These are phyloP conservation scores for Phialophora macrospora DNA, from an alignment of 2,329 filamentous ascomycete species.

Conservation along the genomic window DNA sequence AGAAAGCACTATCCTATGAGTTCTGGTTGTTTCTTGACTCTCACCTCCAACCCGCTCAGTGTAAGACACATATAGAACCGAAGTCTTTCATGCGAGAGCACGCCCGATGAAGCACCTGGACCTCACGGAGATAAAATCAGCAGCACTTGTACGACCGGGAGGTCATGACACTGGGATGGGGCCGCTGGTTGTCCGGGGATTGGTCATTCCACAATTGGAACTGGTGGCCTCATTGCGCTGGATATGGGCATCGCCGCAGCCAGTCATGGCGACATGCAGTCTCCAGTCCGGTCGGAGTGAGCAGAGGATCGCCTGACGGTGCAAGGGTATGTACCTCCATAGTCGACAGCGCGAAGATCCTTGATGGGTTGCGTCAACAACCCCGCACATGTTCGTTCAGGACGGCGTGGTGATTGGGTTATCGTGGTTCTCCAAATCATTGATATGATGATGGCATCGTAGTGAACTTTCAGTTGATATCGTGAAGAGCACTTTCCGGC, in stretches of 20 bases:
- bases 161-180: background rate
- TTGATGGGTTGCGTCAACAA: background rate
- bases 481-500: background rate
- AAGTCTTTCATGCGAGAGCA: background rate
- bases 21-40: background rate
- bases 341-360: background rate
- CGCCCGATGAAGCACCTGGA: background rate
- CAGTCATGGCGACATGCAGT: background rate
- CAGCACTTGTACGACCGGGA: background rate
- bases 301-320: conserved; percentile 3
- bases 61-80: background rate
- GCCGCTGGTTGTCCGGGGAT: background rate
- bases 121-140: background rate
- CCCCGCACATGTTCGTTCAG: background rate
- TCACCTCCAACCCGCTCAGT: background rate
- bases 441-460: background rate
- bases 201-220: background rate
- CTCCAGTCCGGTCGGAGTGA: background rate
- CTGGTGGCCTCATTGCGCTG: background rate
- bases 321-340: background rate
- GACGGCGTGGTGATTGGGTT: background rate
- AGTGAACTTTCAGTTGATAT: background rate
- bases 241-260: background rate
- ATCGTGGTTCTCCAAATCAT: conserved; percentile 5
- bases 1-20: background rate